Conservation (phyloP, 352 stramenopile genomes). For the Thraustochytrium striatum region DNA sequence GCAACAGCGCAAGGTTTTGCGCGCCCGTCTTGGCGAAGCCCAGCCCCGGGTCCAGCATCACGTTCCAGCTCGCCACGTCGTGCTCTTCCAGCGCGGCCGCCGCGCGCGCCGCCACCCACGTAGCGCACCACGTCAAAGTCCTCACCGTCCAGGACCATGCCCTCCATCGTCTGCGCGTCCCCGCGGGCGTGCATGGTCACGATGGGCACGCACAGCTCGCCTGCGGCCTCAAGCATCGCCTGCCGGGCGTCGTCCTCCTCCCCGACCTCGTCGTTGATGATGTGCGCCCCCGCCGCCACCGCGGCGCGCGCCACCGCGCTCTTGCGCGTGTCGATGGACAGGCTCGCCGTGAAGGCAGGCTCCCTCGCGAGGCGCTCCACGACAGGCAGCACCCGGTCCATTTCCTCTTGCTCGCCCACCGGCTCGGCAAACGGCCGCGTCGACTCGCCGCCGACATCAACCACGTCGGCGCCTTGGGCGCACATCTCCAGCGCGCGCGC, state of each 20-base stretch:
- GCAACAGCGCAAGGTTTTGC: constrained; percentile 83
- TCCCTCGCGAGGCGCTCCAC: constrained; percentile 75
- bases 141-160: constrained; percentile 7
- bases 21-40: constrained; percentile 91
- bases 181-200: constrained; percentile 41
- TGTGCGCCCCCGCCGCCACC: constrained; percentile 83
- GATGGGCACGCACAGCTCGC: constrained; percentile 67
- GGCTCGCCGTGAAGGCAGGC: constrained; percentile 55
- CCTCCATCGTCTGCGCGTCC: not conserved
- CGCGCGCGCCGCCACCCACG: constrained; percentile 49
- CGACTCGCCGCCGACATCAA: constrained; percentile 98
- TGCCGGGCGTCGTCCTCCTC: constrained; percentile 84
- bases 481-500: constrained; percentile 78
- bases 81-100: constrained; percentile 70
- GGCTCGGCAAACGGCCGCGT: constrained; percentile 88
- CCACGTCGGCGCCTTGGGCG: constrained; percentile 79
- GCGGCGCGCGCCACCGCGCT: constrained; percentile 77
- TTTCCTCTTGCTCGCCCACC: constrained; percentile 80
- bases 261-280: constrained; percentile 96
- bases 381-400: constrained; percentile 83
- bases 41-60: constrained; percentile 93
- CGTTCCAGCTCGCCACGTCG: constrained; percentile 86
- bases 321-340: constrained; percentile 96
- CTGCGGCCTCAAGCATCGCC: constrained; percentile 68
- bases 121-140: constrained; percentile 1